phyloP scores from a whole-genome alignment of 192 early-diverging fungal genomes.

The Entomortierella lignicola region DNA sequence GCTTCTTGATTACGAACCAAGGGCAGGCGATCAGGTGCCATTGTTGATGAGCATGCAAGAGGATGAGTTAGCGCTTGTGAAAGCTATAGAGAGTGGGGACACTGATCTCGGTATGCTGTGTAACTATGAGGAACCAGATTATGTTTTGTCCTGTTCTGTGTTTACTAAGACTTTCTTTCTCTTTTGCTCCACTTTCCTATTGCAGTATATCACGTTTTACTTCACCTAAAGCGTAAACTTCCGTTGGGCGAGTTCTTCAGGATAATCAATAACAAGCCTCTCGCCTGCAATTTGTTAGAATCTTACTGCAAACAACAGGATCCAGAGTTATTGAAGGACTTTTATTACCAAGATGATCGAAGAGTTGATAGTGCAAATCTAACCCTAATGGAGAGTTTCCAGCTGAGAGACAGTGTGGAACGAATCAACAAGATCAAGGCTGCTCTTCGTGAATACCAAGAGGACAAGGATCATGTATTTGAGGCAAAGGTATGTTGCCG shows the following conservation, averaged over 20 bases:
- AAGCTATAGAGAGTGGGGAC: slow-evolving; percentile 95
- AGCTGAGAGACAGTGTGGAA: slow-evolving; percentile 62
- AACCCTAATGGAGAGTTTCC: slow-evolving; percentile 63
- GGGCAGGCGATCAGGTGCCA: slow-evolving; percentile 94
- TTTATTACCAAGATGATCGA: slow-evolving; percentile 97
- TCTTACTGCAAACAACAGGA: slow-evolving; percentile 84
- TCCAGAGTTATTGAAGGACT: slow-evolving; percentile 85
- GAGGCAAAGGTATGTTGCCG: slow-evolving; percentile 73
- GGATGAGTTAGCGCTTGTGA: slow-evolving; percentile 86
- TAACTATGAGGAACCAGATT: not conserved
- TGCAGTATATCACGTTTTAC: slow-evolving; percentile 87
- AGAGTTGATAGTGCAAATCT: slow-evolving; percentile 72
- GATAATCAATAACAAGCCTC: slow-evolving; percentile 78
- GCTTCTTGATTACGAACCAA: slow-evolving; percentile 94
- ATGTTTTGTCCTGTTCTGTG: not conserved
- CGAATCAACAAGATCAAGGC: slow-evolving; percentile 78
- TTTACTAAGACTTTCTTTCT: too few species aligned
- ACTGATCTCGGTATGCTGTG: slow-evolving; percentile 82
- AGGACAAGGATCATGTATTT: slow-evolving; percentile 75
- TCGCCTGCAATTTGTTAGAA: slow-evolving; percentile 90
- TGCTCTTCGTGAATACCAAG: slow-evolving; percentile 76
- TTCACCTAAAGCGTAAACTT: slow-evolving; percentile 90
- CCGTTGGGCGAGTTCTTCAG: slow-evolving; percentile 92
- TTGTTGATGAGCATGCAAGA: slow-evolving; percentile 93
- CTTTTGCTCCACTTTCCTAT: not conserved